Base-by-base conservation (phyloP, 2,329 filamentous ascomycete species). In the Penicillium sumatraense region DNA sequence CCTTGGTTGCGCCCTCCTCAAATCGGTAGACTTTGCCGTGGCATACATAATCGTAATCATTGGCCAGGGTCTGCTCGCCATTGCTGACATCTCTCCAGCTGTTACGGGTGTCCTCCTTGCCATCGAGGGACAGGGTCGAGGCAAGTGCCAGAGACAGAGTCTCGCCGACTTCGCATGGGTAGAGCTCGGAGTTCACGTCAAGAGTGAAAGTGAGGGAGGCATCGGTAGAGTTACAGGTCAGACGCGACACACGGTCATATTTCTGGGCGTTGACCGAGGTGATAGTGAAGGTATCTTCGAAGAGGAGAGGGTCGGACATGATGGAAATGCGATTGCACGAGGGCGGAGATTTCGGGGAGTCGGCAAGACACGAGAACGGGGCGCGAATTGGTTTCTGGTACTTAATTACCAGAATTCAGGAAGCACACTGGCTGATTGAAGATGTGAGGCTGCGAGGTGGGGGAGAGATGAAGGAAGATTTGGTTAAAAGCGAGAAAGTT, bases 121-220 rank as follows among this genome's bases (percentile, higher is more conserved):
- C 95, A 72, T 98, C 95, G 45, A 97, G 84, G 51, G 89, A 86
- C 53, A 99, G 82, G 16, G 91, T 95, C 5, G 89, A 92, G 14
- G 93, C 91, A 52, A 99, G 81, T 10, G 93, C 87, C 62, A 97
- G 81, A 62, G 90, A 88, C 55, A 99, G 76, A 13, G 83, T 88
- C 65, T 96, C 93, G 71, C 89, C 89, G 8, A 86, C 79, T 35
- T 80, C 74, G 66, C 90, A 86, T 2, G 90, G 90, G 76, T 95
- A 97, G 7, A 99, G 85, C 78, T 99, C 93, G 54, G 86, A 89
- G 81, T 98, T 97, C 77, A 98, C 87, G 78, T 99, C 95, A 57
- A 99, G 89, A 5, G 86, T 88, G 80, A 98, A 87, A 61, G 86
- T 83, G 26, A 89, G 90, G 61, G 86, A 82, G 66, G 84, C 85